phyloP scores from a whole-genome alignment of 768 basidiomycete genomes.

The Lanmaoa pseudosensibilis region DNA sequence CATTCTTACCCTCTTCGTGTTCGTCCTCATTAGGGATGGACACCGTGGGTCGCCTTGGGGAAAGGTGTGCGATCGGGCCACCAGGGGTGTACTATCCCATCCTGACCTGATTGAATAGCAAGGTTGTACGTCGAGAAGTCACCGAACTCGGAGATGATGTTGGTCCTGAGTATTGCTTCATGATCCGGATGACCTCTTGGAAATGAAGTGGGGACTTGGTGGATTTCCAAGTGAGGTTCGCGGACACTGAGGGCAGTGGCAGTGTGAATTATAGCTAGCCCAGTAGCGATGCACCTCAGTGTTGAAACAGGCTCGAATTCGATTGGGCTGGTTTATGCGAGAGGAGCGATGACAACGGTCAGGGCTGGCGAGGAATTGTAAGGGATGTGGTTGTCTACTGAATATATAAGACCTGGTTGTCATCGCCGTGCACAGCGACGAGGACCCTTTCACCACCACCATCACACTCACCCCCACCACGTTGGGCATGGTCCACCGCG shows the following conservation, averaged over 20 bases:
- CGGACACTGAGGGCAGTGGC: too few relatives aligned
- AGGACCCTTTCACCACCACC: not conserved
- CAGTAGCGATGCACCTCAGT: too few relatives aligned
- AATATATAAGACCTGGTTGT: not conserved
- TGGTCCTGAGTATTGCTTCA: not conserved
- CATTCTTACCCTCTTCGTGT: not conserved
- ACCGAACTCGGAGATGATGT: not conserved
- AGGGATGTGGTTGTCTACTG: not conserved
- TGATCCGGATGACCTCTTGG: too few relatives aligned
- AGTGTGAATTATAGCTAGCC: too few relatives aligned
- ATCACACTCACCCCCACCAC: not conserved
- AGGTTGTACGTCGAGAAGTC: not conserved
- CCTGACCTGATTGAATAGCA: not conserved
- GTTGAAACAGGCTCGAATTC: too few relatives aligned
- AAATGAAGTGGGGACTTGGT: too few relatives aligned
- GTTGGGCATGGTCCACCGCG: conserved; percentile 61
- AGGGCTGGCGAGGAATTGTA: not conserved
- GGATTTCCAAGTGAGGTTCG: too few relatives aligned
- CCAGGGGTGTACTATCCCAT: not conserved
- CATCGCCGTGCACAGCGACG: not conserved
- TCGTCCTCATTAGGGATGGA: not conserved
- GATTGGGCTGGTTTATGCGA: too few relatives aligned
- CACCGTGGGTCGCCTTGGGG: not conserved
- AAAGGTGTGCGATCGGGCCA: not conserved
- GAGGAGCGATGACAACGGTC: not conserved